These are phyloP conservation scores for Saksenaea vasiformis DNA, from an alignment of 371 early-diverging fungal species.

Conservation along the genomic window DNA sequence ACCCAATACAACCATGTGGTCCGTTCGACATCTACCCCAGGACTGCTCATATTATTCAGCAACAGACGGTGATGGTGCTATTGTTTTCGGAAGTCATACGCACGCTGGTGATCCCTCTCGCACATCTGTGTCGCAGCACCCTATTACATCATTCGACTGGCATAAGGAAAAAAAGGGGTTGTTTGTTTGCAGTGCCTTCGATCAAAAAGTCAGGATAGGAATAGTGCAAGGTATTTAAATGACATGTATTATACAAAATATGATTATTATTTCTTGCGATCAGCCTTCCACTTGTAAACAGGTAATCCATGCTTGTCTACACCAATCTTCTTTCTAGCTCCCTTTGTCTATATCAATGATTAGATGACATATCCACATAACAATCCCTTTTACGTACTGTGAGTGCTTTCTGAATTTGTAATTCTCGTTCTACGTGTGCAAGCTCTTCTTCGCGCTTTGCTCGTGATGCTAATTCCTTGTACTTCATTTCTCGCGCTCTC, in stretches of 20 bases:
- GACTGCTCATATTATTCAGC: slow-evolving; percentile 64
- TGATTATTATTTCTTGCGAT: slow-evolving; percentile 74
- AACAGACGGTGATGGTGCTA: slow-evolving; percentile 65
- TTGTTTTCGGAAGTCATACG: slow-evolving; percentile 48
- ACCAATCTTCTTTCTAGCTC: slow-evolving; percentile 83
- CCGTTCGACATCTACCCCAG: slow-evolving; percentile 71
- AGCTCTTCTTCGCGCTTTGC: slow-evolving; percentile 80
- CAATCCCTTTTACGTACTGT: slow-evolving; percentile 51
- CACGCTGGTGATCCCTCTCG: slow-evolving; percentile 1
- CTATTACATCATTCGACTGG: slow-evolving; percentile 55
- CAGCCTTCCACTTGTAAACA: slow-evolving; percentile 90
- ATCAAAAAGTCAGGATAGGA: slow-evolving; percentile 53
- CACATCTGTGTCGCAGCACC: slow-evolving; percentile 34
- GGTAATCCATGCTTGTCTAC: slow-evolving; percentile 78
- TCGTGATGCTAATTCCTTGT: slow-evolving; percentile 76
- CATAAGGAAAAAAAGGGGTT: slow-evolving; percentile 53
- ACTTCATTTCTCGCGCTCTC: slow-evolving; percentile 56
- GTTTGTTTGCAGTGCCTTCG: slow-evolving; percentile 54
- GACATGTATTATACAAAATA: not conserved
- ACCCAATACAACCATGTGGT: slow-evolving; percentile 72
- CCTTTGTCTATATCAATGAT: slow-evolving; percentile 55
- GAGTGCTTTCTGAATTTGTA: slow-evolving; percentile 76
- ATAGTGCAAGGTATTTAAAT: slow-evolving; percentile 28
- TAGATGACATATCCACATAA: not conserved
- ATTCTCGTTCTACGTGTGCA: slow-evolving; percentile 70